These are phyloP conservation scores for Hericium erinaceus DNA, from an alignment of 768 basidiomycete genomes.

Conservation along the genomic window DNA sequence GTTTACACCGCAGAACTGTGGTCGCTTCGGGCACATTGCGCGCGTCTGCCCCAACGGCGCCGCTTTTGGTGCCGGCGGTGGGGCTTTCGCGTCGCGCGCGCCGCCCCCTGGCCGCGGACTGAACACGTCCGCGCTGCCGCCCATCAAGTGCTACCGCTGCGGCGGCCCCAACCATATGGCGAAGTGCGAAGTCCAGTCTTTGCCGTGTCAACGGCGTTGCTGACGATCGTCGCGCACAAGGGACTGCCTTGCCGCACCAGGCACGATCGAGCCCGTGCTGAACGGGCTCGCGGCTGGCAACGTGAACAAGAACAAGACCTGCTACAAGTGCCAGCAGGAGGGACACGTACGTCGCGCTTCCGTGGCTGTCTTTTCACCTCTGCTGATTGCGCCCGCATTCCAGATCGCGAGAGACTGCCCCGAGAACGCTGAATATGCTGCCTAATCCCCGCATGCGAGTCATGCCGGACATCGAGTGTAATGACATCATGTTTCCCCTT, in stretches of 20 bases:
- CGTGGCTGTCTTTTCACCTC: not conserved
- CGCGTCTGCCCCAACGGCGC: conserved; percentile 55
- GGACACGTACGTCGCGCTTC: conserved; percentile 57
- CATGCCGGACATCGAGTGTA: not conserved
- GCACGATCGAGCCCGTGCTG: conserved; percentile 35
- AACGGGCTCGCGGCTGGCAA: conserved; percentile 32
- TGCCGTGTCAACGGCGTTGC: not conserved
- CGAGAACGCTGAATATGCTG: conserved; percentile 20
- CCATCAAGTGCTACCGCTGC: conserved; percentile 85
- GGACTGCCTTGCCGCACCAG: conserved; percentile 75
- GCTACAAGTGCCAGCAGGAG: conserved; percentile 83
- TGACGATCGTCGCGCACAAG: conserved; percentile 25
- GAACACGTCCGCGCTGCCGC: conserved; percentile 68
- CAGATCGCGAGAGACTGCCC: conserved; percentile 28
- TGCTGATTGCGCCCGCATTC: not conserved
- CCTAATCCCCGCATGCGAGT: not conserved
- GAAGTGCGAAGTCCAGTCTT: conserved; percentile 33
- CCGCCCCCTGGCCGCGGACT: conserved; percentile 68
- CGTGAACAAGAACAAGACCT: conserved; percentile 63
- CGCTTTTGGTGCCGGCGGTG: conserved; percentile 9
- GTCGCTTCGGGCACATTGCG: conserved; percentile 77
- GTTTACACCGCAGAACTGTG: conserved; percentile 50
- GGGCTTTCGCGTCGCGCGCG: conserved; percentile 53
- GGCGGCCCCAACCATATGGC: conserved; percentile 87
- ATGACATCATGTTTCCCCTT: not conserved